Evolutionary conservation across 1,139 yeast genomes (phyloP), one percentile per base, ranked within the genome.

Genomic region (Spathaspora sp.): DNA sequence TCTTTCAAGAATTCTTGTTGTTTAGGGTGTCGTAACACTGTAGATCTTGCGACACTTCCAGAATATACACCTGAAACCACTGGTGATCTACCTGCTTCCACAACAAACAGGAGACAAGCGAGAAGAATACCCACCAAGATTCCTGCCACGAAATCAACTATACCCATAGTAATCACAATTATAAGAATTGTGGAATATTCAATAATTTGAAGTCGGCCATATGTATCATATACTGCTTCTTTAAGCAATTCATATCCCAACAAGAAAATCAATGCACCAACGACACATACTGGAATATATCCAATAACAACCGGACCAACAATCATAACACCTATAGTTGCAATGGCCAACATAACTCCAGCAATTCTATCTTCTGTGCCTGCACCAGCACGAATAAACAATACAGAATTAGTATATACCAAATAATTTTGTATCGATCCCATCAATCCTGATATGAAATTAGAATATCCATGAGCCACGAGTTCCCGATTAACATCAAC

Each of bases 381-480:
- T 3, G 97, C 95, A 34, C 99, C 99, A 3, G 97, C 95, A 53
- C 95, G 77, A 52, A 91, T 90, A 62, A 93, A 93, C 43, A 93
- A 69, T 15, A 93, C 89, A 27, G 96, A 86, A 66, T 93, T 93
- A 8, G 99, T 93, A 65, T 93, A 93, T 9, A 93, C 99, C 59
- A 93, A 72, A 62, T 93, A 93, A 64, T 93, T 93, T 62, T 91
- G 97, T 51, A 93, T 89, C 4, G 96, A 85, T 0, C 99, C 99
- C 40, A 80, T 59, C 24, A 82, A 55, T 1, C 99, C 99, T 41
- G 96, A 87, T 10, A 93, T 58, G 7, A 86, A 83, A 61, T 93
- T 93, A n/a, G 97, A 89, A 51, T 86, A 78, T 2, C 99, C 99
- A 65, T 93, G 99, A 1, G 98, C 97, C 38, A 91, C 86, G 50